Conservation (phyloP, 768 basidiomycete species). For the Pisolithus marmoratus region DNA sequence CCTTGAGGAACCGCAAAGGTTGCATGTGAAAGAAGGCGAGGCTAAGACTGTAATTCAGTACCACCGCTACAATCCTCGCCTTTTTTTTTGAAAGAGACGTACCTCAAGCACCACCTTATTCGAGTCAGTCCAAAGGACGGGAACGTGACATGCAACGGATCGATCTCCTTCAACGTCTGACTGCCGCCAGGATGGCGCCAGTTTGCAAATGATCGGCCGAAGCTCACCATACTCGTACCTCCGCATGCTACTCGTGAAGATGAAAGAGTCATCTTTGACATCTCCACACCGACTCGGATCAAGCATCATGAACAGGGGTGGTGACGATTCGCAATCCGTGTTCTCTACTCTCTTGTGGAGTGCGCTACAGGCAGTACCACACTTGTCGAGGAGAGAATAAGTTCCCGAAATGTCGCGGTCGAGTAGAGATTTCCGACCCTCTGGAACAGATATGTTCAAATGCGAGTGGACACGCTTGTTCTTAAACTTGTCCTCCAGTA, state of each 20-base stretch:
- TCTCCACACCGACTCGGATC: slow-evolving; percentile 81
- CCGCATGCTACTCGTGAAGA: slow-evolving; percentile 75
- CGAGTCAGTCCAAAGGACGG: slow-evolving; percentile 58
- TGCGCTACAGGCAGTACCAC: slow-evolving; percentile 82
- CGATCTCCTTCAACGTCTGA: slow-evolving; percentile 44
- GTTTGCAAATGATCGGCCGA: slow-evolving; percentile 67
- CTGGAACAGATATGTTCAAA: slow-evolving; percentile 56
- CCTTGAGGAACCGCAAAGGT: slow-evolving; percentile 59
- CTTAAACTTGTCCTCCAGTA: slow-evolving; percentile 58
- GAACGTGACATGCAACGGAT: slow-evolving; percentile 51
- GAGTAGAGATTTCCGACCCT: slow-evolving; percentile 40
- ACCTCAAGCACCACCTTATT: slow-evolving; percentile 51
- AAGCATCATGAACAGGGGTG: slow-evolving; percentile 70
- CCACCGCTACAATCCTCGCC: not conserved
- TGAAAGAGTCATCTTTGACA: slow-evolving; percentile 71
- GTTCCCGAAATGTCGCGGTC: slow-evolving; percentile 81
- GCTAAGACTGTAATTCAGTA: slow-evolving; percentile 32
- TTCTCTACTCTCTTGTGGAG: slow-evolving; percentile 60
- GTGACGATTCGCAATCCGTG: slow-evolving; percentile 41
- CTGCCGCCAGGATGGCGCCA: slow-evolving; percentile 78
- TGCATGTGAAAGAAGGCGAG: slow-evolving; percentile 49
- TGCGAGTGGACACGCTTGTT: slow-evolving; percentile 63
- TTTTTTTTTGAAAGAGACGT: slow-evolving; percentile 10
- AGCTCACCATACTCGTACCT: slow-evolving; percentile 79
- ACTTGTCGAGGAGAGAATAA: slow-evolving; percentile 77